phyloP scores from a whole-genome alignment of 2,329 filamentous ascomycete genomes.

The Ophiosphaerella narmari region DNA sequence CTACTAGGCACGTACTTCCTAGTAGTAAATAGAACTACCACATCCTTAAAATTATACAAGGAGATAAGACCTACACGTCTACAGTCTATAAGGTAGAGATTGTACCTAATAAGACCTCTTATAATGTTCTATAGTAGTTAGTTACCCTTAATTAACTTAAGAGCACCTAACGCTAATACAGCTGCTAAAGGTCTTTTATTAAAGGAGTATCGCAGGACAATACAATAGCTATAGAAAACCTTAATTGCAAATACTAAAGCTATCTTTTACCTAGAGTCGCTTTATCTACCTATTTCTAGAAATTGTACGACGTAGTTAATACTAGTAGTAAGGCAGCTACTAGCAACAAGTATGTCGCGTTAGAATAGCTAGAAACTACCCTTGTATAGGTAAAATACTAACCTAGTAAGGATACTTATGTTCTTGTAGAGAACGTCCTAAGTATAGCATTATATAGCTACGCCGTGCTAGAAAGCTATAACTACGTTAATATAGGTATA shows the following conservation, averaged over 20 bases:
- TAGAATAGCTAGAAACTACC: conserved; percentile 22
- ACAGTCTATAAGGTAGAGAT: conserved; percentile 18
- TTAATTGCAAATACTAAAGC: conserved; percentile 9
- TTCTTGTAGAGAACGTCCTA: conserved; percentile 1
- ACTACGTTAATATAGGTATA: conserved; percentile 13
- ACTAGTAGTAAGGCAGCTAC: background rate
- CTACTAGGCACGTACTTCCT: conserved; percentile 12
- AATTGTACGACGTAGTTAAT: conserved; percentile 16
- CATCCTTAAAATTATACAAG: conserved; percentile 9
- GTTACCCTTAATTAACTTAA: conserved; percentile 5
- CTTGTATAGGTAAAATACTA: conserved; percentile 15
- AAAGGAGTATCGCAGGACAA: conserved; percentile 14
- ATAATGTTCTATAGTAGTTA: conserved; percentile 12
- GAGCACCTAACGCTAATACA: conserved; percentile 8
- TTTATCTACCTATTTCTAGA: conserved; percentile 14
- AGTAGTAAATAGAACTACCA: conserved; percentile 18
- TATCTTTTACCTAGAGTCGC: conserved; percentile 14
- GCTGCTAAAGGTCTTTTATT: conserved; percentile 15
- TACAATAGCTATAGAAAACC: conserved; percentile 9
- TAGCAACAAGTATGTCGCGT: conserved; percentile 2
- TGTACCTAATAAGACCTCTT: conserved; percentile 5
- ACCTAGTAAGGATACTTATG: conserved; percentile 4
- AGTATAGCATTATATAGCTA: conserved; percentile 11
- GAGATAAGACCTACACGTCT: conserved; percentile 16
- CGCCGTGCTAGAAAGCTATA: conserved; percentile 8